Evolutionary conservation across 805 yeast genomes (phyloP).

Genomic region (Dipodascus albidus): DNA sequence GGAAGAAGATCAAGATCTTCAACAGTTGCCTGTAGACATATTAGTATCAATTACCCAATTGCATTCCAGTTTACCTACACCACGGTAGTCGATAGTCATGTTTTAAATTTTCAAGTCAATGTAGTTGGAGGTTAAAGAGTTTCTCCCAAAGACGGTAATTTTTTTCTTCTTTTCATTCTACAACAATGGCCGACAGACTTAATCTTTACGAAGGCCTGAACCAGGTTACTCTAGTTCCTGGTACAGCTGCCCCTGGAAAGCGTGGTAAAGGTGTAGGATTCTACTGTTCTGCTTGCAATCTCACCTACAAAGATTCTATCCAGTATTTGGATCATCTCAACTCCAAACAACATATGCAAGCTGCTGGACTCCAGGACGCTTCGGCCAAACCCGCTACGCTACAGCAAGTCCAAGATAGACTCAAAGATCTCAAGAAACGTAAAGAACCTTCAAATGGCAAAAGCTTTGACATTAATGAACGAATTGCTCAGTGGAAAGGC

Average conservation of each 20-base stretch:
- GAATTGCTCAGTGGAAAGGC: slow-evolving; percentile 30
- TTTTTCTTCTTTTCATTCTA: too few species aligned
- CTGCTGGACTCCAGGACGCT: slow-evolving; percentile 27
- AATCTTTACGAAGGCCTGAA: slow-evolving; percentile 24
- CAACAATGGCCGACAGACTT: slow-evolving; percentile 18
- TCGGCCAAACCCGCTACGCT: slow-evolving; percentile 32
- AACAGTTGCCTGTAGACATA: slow-evolving; percentile 33
- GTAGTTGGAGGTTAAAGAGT: too few species aligned
- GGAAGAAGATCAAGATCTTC: slow-evolving; percentile 51
- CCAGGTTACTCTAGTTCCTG: slow-evolving; percentile 25
- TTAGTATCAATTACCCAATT: not conserved
- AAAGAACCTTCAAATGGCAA: slow-evolving; percentile 10
- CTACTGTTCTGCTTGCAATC: slow-evolving; percentile 66
- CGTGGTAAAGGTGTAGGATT: slow-evolving; percentile 67
- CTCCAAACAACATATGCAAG: slow-evolving; percentile 44
- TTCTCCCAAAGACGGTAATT: too few species aligned
- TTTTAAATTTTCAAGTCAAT: not conserved
- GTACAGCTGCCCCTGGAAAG: slow-evolving; percentile 25
- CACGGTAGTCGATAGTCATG: slow-evolving; percentile 17
- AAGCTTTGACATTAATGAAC: slow-evolving; percentile 28
- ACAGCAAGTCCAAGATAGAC: slow-evolving; percentile 35
- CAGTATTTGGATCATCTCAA: slow-evolving; percentile 78
- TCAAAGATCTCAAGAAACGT: slow-evolving; percentile 16
- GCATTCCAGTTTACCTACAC: slow-evolving; percentile 16
- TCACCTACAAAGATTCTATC: slow-evolving; percentile 73